phyloP scores from a whole-genome alignment of 176 grass and related monocot genomes.

The Rhipidocladum racemiflorum region DNA sequence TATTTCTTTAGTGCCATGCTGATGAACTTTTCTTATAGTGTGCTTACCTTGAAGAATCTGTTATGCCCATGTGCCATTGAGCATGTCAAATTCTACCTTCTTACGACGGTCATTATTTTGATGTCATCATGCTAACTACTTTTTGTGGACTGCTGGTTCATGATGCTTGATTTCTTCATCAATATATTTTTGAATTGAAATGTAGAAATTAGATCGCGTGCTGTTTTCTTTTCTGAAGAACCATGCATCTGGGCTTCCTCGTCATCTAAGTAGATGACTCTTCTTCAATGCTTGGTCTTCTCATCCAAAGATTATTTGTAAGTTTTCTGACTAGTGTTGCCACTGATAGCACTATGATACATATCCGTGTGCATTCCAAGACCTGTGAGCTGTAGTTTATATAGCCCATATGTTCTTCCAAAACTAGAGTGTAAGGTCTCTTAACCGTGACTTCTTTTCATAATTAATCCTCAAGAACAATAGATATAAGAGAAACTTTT shows the following conservation, averaged over 20 bases:
- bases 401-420: background rate
- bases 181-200: conserved; percentile 1
- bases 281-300: background rate
- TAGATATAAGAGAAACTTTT: background rate
- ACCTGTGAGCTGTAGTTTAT: conserved; percentile 2
- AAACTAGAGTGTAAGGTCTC: background rate
- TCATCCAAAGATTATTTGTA: background rate
- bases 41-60: too few species aligned
- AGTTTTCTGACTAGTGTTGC: conserved; percentile 6
- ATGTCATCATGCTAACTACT: conserved; percentile 2
- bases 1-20: too few species aligned
- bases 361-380: background rate
- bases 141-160: background rate
- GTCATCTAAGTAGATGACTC: background rate
- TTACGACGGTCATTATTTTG: too few species aligned
- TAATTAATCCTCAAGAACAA: background rate
- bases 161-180: background rate
- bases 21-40: too few species aligned
- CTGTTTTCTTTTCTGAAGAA: background rate
- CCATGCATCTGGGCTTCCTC: background rate
- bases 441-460: background rate
- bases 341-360: background rate
- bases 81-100: too few species aligned
- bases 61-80: too few species aligned
- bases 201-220: background rate